phyloP scores from a whole-genome alignment of 148 eudicot genomes.

The Dysphania ambrosioides region DNA sequence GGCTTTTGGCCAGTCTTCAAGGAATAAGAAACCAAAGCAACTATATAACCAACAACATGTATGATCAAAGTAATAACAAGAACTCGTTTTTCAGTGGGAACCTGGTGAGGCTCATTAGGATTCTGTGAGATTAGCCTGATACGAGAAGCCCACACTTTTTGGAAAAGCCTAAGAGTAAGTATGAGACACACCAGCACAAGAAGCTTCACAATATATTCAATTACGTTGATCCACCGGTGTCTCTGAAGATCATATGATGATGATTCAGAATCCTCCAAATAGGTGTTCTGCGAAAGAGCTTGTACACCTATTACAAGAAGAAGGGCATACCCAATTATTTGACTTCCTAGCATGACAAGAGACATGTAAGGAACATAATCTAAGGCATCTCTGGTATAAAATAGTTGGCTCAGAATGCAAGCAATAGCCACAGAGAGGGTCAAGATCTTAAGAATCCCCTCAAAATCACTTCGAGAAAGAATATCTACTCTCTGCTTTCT shows the following conservation, averaged over 20 bases:
- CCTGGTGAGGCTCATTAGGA: conserved; percentile 47
- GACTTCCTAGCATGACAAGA: conserved; percentile 84
- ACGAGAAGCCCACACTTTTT: conserved; percentile 79
- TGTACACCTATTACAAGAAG: conserved; percentile 69
- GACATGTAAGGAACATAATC: conserved; percentile 70
- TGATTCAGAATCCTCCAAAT: conserved; percentile 36
- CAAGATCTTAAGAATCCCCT: conserved; percentile 63
- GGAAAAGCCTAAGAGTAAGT: conserved; percentile 57
- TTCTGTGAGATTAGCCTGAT: conserved; percentile 40
- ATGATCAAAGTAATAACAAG: conserved; percentile 42
- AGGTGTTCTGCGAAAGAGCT: conserved; percentile 41
- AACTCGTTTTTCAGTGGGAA: conserved; percentile 63
- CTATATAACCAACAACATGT: conserved; percentile 55
- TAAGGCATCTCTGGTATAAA: conserved; percentile 38
- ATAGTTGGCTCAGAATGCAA: conserved; percentile 61
- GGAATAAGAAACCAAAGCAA: conserved; percentile 51
- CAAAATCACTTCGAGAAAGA: conserved; percentile 64
- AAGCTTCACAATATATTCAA: conserved; percentile 67
- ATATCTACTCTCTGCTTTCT: conserved; percentile 69
- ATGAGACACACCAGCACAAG: conserved; percentile 63
- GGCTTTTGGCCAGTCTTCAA: conserved; percentile 44
- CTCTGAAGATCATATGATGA: conserved; percentile 52
- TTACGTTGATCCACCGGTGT: conserved; percentile 45
- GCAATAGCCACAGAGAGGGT: conserved; percentile 60
- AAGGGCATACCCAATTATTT: conserved; percentile 73